These are phyloP conservation scores for Xylaria longipes DNA, from an alignment of 495 filamentous ascomycete species.

Conservation along the genomic window DNA sequence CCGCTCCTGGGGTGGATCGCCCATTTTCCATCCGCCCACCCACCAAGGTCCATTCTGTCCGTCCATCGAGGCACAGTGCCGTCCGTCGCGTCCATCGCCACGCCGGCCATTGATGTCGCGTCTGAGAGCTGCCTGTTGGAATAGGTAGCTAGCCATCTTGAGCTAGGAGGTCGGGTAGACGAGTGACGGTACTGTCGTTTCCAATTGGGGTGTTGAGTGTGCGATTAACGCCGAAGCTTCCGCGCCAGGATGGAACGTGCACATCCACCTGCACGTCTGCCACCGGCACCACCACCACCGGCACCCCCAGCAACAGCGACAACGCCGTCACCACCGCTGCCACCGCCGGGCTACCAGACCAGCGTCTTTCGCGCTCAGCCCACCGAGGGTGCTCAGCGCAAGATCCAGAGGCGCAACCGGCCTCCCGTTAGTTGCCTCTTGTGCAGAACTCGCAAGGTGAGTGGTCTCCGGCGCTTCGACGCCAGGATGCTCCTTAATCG, in stretches of 20 bases:
- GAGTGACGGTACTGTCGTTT: constrained; percentile 11
- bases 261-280: constrained; percentile 10
- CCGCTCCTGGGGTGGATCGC: constrained; percentile 3
- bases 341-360: constrained; percentile 36
- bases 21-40: not conserved
- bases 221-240: constrained; percentile 30
- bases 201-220: constrained; percentile 15
- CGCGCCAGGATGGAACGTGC: constrained; percentile 23
- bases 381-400: constrained; percentile 38
- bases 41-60: not conserved
- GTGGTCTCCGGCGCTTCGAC: constrained; percentile 23
- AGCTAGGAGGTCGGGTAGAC: not conserved
- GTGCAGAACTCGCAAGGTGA: constrained; percentile 50
- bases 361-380: constrained; percentile 46
- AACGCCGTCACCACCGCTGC: not conserved
- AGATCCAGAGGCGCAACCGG: constrained; percentile 48
- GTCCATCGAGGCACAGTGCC: not conserved
- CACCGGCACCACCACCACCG: not conserved
- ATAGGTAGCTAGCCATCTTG: not conserved
- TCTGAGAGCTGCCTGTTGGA: not conserved
- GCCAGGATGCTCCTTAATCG: not conserved
- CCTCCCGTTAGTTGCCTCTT: constrained; percentile 49
- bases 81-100: constrained; percentile 4
- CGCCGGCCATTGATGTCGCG: not conserved
- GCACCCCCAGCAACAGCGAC: constrained; percentile 1